phyloP scores from a whole-genome alignment of 495 filamentous ascomycete species.

The Penicillium antarcticum region DNA sequence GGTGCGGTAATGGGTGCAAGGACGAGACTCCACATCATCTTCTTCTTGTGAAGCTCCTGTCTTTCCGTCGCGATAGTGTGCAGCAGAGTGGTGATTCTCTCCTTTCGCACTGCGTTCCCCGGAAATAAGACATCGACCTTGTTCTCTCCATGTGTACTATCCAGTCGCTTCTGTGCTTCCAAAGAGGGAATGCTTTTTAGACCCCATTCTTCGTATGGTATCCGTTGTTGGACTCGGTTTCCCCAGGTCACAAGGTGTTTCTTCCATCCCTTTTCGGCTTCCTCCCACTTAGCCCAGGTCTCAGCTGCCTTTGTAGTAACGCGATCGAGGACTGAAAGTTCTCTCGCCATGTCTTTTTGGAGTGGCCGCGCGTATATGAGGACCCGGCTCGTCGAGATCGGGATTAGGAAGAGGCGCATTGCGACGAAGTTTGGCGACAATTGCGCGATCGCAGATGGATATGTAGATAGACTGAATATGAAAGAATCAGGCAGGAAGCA shows the following conservation, averaged over 20 bases:
- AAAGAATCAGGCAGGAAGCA: neutral
- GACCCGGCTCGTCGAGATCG: constrained; percentile 86
- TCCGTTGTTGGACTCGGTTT: constrained; percentile 77
- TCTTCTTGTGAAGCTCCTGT: constrained; percentile 69
- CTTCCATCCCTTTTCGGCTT: constrained; percentile 80
- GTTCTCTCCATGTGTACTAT: constrained; percentile 59
- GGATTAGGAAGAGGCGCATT: constrained; percentile 95
- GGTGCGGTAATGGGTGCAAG: constrained; percentile 84
- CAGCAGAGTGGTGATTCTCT: constrained; percentile 59
- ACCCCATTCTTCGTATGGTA: constrained; percentile 97
- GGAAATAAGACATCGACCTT: constrained; percentile 80
- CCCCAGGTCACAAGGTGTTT: constrained; percentile 80
- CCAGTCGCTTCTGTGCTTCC: constrained; percentile 58
- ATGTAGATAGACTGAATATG: neutral
- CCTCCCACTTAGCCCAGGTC: constrained; percentile 85
- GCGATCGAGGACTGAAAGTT: constrained; percentile 58
- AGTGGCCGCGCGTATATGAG: constrained; percentile 88
- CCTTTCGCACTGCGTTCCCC: constrained; percentile 57
- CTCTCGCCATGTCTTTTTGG: constrained; percentile 39
- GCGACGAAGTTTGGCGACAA: constrained; percentile 13
- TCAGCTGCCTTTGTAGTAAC: constrained; percentile 63
- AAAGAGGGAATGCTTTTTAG: constrained; percentile 91
- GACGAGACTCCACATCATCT: constrained; percentile 74
- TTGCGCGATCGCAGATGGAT: neutral
- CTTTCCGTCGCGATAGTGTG: constrained; percentile 68